Evolutionary conservation across 2,329 filamentous ascomycete species (phyloP).

Genomic region (Fusarium illudens): DNA sequence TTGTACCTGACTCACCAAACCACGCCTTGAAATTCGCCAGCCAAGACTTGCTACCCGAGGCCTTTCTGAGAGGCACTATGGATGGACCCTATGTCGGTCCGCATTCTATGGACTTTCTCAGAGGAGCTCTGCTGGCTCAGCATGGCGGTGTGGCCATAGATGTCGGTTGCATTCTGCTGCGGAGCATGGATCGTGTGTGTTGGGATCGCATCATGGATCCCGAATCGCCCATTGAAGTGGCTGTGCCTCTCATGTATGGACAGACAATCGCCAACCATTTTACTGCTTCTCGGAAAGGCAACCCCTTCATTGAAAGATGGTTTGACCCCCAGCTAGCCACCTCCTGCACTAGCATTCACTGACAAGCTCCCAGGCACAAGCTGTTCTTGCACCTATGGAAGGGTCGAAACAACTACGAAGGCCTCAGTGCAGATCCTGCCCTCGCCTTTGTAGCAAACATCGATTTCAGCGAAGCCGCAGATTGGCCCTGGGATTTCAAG

Average conservation of each 20-base stretch:
- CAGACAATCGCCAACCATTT: constrained; percentile 44
- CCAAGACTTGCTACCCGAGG: constrained; percentile 39
- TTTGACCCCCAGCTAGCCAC: neutral
- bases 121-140: constrained; percentile 49
- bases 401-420: constrained; percentile 38
- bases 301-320: constrained; percentile 51
- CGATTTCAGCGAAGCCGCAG: constrained; percentile 40
- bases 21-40: constrained; percentile 48
- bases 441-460: constrained; percentile 41
- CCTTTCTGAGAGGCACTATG: constrained; percentile 45
- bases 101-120: constrained; percentile 54
- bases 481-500: constrained; percentile 45
- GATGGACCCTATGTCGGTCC: constrained; percentile 50
- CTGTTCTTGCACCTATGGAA: constrained; percentile 45
- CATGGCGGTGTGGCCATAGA: constrained; percentile 54
- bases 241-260: constrained; percentile 38
- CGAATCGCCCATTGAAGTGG: constrained; percentile 43
- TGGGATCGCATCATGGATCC: constrained; percentile 50
- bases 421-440: constrained; percentile 39
- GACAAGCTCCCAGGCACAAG: constrained; percentile 44
- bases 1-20: constrained; percentile 47
- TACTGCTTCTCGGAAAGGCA: constrained; percentile 49
- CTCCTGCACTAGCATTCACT: neutral
- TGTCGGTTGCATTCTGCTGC: constrained; percentile 50
- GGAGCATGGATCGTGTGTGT: constrained; percentile 49